Evolutionary conservation across 139 green algal genomes (phyloP).

Genomic region (Ulvella scutata): DNA sequence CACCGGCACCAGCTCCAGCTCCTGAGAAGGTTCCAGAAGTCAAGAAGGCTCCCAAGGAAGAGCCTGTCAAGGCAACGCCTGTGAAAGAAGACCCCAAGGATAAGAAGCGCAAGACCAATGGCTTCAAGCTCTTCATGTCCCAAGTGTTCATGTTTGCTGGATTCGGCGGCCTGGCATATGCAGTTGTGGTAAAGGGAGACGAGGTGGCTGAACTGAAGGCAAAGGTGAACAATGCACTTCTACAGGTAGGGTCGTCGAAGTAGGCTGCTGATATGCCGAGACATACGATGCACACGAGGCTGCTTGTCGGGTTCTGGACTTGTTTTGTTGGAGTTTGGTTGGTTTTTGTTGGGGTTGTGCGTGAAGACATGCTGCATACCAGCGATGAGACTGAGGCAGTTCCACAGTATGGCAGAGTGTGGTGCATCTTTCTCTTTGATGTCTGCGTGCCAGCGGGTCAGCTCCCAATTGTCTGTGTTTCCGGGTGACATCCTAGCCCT

Average conservation of each 20-base stretch:
- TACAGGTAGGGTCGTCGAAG: background rate
- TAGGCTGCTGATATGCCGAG: too few relatives aligned
- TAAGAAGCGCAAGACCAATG: conserved; percentile 1
- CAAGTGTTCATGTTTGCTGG: background rate
- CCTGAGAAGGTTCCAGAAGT: background rate
- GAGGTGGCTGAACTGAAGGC: background rate
- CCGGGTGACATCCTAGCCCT: too few relatives aligned
- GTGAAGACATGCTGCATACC: too few relatives aligned
- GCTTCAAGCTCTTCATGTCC: background rate
- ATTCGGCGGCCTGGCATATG: background rate
- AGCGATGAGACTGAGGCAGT: too few relatives aligned
- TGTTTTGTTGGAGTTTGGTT: too few relatives aligned
- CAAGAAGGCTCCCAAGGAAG: background rate
- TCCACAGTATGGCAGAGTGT: too few relatives aligned
- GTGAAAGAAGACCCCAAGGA: background rate
- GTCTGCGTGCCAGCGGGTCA: too few relatives aligned
- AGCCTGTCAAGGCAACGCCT: background rate
- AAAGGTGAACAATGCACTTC: background rate
- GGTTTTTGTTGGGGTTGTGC: too few relatives aligned
- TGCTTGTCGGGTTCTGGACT: too few relatives aligned
- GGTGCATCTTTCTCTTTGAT: too few relatives aligned
- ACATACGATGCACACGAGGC: too few relatives aligned
- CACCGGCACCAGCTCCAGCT: background rate
- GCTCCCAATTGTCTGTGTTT: too few relatives aligned
- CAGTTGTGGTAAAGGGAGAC: background rate